Conservation (phyloP, 331 rosid species). For the Rhamnella rubrinervis region DNA sequence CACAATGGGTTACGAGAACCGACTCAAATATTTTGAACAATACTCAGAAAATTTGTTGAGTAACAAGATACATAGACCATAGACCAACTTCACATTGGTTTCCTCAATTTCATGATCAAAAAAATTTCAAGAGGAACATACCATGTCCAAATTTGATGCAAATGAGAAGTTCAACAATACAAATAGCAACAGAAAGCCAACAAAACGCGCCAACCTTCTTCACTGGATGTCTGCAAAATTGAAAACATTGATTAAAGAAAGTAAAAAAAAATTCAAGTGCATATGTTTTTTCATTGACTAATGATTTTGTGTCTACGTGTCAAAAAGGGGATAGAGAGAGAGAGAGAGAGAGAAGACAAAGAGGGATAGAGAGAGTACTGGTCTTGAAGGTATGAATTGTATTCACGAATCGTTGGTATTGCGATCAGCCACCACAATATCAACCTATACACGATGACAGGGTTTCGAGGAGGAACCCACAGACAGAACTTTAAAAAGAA, state of each 20-base stretch:
- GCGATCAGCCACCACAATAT: constrained; percentile 98
- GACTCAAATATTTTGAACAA: neutral
- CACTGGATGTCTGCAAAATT: constrained; percentile 66
- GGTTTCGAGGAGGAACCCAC: constrained; percentile 96
- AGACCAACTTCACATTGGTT: too few relatives aligned
- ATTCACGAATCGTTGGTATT: constrained; percentile 95
- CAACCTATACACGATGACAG: constrained; percentile 81
- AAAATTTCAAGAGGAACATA: constrained; percentile 23
- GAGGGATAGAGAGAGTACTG: constrained; percentile 52
- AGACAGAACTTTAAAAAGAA: constrained; percentile 95
- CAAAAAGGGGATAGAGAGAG: neutral
- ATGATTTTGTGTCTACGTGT: neutral
- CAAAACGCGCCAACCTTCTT: constrained; percentile 97
- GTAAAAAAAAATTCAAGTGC: constrained; percentile 11
- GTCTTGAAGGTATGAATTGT: constrained; percentile 96
- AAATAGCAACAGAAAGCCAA: constrained; percentile 97
- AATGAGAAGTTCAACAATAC: constrained; percentile 93
- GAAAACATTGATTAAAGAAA: neutral
- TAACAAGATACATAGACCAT: too few relatives aligned
- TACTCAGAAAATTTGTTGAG: too few relatives aligned
- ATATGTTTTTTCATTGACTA: neutral
- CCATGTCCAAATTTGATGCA: constrained; percentile 97
- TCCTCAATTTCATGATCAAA: neutral
- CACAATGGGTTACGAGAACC: neutral
- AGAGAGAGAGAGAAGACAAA: neutral